Conservation (phyloP, 78 protist species). For the Trichosphaerium sp. region DNA sequence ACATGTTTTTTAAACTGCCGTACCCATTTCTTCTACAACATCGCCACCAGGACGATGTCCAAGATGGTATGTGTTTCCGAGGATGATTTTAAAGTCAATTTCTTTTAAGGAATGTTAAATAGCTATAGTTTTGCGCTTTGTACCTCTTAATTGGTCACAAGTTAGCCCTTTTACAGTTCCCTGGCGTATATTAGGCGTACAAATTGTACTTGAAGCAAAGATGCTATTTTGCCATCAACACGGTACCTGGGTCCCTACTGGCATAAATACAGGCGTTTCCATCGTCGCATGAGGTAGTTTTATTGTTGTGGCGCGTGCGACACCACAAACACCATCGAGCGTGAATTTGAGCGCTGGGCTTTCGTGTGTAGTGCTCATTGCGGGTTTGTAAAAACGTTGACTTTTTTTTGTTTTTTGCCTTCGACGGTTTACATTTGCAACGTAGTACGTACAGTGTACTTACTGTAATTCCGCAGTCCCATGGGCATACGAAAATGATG, state of each 20-base stretch:
- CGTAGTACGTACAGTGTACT: no score
- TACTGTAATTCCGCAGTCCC: no score
- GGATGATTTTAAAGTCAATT: conserved; percentile 42
- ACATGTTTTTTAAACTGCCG: no score
- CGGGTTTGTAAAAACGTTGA: no score
- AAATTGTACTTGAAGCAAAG: no score
- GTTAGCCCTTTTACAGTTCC: conserved; percentile 87
- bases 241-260: conserved; percentile 86
- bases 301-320: conserved; percentile 31
- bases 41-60: conserved; percentile 89
- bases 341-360: no score
- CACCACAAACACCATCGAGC: no score
- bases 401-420: no score
- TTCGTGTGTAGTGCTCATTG: no score
- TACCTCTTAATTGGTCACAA: conserved; percentile 40
- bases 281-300: conserved; percentile 18
- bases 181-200: neutral
- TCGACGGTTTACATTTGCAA: no score
- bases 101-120: neutral
- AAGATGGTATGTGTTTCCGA: conserved; percentile 91
- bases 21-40: conserved; percentile 62
- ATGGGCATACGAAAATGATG: no score
- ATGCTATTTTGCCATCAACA: no score
- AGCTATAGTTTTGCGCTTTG: neutral
- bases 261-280: conserved; percentile 83